Evolutionary conservation across 192 early-diverging fungal species (phyloP), one percentile per base, ranked within the genome.

Genomic region (Coemansia sp.): DNA sequence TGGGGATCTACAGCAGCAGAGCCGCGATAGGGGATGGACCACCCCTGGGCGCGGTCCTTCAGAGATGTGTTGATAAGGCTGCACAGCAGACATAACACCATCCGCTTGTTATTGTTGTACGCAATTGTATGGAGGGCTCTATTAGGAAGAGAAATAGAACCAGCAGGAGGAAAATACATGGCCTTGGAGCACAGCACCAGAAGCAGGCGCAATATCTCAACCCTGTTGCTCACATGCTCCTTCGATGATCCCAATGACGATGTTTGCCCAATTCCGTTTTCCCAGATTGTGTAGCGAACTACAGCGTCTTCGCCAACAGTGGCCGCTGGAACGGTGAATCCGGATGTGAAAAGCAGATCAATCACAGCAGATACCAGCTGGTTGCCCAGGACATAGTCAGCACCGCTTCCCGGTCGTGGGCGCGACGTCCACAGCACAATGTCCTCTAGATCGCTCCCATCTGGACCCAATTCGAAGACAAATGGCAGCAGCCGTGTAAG

Each of bases 21-120:
- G 73, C 94, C 92, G 66, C 94, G 94, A 76, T 96, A 97, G 42
- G 94, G 94, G 11, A 93, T 81, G 6, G 87, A 89, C 93, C 93
- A 96, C 32, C 94, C 93, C 12, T 90, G 83, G 7, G 91, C 90
- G 68, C 94, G 90, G 70, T 95, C 93, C 45, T 88, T 88, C 7
- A 90, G 74, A 3, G 88, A 87, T 1, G 94, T 95, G 68, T 97
- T 97, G 47, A 95, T 67, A 32, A 95, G 69, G 71, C 93, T 94
- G 82, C 94, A 96, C 7, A 95, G 85, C 59, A 96, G 66, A 9
- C 90, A 88, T 37, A 96, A 70, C 8, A 89, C 85, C 36, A 86
- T 81, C 66, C 92, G 93, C 69, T 70, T 79, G 75, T 84, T 80
- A 15, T 71, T 39, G 62, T 80, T 76, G 65, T 80, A 84, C 12